Conservation (phyloP, 2,329 filamentous ascomycete genomes). For the Aspergillus fumigatus region DNA sequence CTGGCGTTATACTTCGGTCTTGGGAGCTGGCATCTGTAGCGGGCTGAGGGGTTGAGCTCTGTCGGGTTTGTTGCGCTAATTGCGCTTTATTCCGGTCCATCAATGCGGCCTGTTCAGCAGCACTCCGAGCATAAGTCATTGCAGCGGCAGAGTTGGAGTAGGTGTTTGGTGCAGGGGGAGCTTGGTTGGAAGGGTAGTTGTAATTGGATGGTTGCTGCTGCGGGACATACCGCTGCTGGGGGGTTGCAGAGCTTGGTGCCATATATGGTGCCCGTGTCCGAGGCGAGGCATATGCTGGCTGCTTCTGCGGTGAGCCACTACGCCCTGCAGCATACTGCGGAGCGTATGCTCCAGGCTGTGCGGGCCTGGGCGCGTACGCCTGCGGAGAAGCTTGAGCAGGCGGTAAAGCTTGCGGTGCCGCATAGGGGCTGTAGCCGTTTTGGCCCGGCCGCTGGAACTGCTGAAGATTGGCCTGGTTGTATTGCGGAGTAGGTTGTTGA, state of each 20-base stretch:
- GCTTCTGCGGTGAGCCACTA: slow-evolving; percentile 32
- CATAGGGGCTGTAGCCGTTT: slow-evolving; percentile 34
- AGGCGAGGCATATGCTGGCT: slow-evolving; percentile 26
- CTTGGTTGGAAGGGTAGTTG: slow-evolving; percentile 29
- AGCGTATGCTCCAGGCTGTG: slow-evolving; percentile 29
- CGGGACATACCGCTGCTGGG: slow-evolving; percentile 28
- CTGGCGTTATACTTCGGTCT: slow-evolving; percentile 33
- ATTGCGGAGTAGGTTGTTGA: slow-evolving; percentile 30
- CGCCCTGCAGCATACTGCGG: slow-evolving; percentile 21
- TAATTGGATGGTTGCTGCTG: slow-evolving; percentile 27
- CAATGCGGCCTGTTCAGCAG: slow-evolving; percentile 36
- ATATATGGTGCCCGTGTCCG: slow-evolving; percentile 33
- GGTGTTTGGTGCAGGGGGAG: slow-evolving; percentile 22
- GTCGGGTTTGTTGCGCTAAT: slow-evolving; percentile 28
- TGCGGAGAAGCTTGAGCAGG: slow-evolving; percentile 32
- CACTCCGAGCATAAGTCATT: slow-evolving; percentile 35
- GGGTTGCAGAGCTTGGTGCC: slow-evolving; percentile 24
- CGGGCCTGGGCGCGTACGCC: slow-evolving; percentile 32
- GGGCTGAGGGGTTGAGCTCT: slow-evolving; percentile 33
- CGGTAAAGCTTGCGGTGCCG: slow-evolving; percentile 25
- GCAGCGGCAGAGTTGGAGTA: slow-evolving; percentile 34
- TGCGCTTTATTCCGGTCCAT: slow-evolving; percentile 39
- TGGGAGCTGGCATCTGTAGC: slow-evolving; percentile 25
- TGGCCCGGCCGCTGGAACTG: slow-evolving; percentile 38
- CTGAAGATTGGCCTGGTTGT: slow-evolving; percentile 31